Evolutionary conservation across 768 basidiomycete genomes (phyloP).

Genomic region (Pleurotus platypus): DNA sequence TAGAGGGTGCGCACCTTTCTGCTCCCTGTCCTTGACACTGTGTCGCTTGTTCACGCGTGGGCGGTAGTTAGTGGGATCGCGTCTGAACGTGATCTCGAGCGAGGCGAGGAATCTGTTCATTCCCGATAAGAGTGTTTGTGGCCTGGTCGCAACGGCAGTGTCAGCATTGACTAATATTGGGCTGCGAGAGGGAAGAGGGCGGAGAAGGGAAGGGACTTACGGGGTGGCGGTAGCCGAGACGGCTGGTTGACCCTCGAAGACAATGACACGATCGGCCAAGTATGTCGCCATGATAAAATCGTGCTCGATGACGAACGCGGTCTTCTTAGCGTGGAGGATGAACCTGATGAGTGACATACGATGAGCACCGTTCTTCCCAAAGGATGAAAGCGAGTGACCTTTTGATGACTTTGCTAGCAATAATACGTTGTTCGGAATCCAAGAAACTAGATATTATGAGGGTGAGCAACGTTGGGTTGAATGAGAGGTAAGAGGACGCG

Average conservation of each 20-base stretch:
- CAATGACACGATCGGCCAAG: conserved; percentile 95
- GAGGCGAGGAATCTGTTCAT: conserved; percentile 98
- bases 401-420: conserved; percentile 97
- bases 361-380: neutral
- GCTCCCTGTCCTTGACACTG: conserved; percentile 85
- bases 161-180: neutral
- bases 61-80: conserved; percentile 93
- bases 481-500: neutral
- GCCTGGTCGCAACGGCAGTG: conserved; percentile 40
- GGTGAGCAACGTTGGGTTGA: neutral
- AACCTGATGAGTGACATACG: conserved; percentile 43
- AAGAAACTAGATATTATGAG: conserved; percentile 63
- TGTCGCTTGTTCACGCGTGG: conserved; percentile 84
- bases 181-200: neutral
- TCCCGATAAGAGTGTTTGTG: conserved; percentile 90
- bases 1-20: conserved; percentile 48
- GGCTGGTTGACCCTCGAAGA: conserved; percentile 87
- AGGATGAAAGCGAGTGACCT: conserved; percentile 42
- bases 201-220: conserved; percentile 38
- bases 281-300: conserved; percentile 99
- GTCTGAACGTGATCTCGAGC: conserved; percentile 95
- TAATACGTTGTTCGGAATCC: conserved; percentile 99
- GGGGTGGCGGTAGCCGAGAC: conserved; percentile 85
- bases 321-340: conserved; percentile 95
- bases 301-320: conserved; percentile 99